These are phyloP conservation scores for Phytophthora boehmeriae DNA, from an alignment of 352 stramenopile species.

Conservation along the genomic window DNA sequence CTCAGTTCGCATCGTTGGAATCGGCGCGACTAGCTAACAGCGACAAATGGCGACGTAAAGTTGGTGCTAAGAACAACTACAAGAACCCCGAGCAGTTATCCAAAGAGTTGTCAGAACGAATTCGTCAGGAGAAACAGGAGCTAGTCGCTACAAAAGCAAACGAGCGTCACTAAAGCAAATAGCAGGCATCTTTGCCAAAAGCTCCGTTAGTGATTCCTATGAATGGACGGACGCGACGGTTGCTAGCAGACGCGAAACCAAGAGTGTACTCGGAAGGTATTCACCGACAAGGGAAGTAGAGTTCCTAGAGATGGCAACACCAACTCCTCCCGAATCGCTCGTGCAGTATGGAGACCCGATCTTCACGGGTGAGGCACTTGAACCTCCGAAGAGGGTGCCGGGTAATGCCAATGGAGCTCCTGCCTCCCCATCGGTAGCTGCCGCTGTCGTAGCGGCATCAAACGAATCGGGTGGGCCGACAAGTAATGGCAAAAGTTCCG, in stretches of 20 bases:
- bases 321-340: slow-evolving; percentile 83
- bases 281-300: not conserved
- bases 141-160: slow-evolving; percentile 20
- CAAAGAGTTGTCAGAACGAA: slow-evolving; percentile 49
- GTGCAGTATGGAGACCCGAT: slow-evolving; percentile 91
- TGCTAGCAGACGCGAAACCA: slow-evolving; percentile 17
- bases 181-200: not conserved
- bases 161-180: slow-evolving; percentile 14
- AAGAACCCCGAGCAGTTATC: slow-evolving; percentile 62
- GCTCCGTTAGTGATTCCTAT: not conserved
- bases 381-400: slow-evolving; percentile 54
- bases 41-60: slow-evolving; percentile 54
- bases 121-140: slow-evolving; percentile 55
- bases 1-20: slow-evolving; percentile 44
- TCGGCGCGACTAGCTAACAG: slow-evolving; percentile 44
- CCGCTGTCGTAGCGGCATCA: slow-evolving; percentile 23
- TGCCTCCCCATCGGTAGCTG: slow-evolving; percentile 26
- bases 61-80: slow-evolving; percentile 44
- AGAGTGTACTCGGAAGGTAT: slow-evolving; percentile 8
- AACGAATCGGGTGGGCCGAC: slow-evolving; percentile 21
- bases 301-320: slow-evolving; percentile 45
- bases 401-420: slow-evolving; percentile 17
- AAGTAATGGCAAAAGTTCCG: slow-evolving; percentile 33
- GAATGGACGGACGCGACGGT: slow-evolving; percentile 45
- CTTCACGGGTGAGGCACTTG: slow-evolving; percentile 86